Percentiles rank a stretch among this genome's conserved stretches.
These are phyloP conservation scores for Chaetomiaceae sp. DNA, from an alignment of 2,329 filamentous ascomycete genomes.

Conservation along the genomic window DNA sequence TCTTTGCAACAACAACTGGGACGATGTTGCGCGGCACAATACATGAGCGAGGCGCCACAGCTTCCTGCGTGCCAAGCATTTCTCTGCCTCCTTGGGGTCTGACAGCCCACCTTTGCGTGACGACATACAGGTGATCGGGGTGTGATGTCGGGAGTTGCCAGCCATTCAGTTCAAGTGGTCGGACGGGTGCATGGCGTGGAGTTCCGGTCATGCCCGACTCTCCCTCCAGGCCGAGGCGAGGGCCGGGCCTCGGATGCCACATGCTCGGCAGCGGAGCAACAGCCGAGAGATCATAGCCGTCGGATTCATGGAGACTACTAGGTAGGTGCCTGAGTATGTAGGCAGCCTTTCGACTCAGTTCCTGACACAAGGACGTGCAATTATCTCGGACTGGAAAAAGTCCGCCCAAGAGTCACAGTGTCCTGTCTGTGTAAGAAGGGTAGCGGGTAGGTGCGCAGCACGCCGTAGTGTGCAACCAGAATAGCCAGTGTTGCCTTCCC, in stretches of 20 bases:
- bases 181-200: constrained; percentile 5
- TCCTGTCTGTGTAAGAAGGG: too few relatives aligned
- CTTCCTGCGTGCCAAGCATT: constrained; percentile 7
- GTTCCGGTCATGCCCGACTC: constrained; percentile 20
- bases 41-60: constrained; percentile 13
- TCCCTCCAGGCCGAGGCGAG: constrained; percentile 14
- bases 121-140: constrained; percentile 8
- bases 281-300: too few relatives aligned
- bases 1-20: constrained; percentile 10
- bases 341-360: too few relatives aligned
- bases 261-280: constrained; percentile 6
- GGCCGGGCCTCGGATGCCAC: constrained; percentile 20
- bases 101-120: constrained; percentile 8
- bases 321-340: too few relatives aligned
- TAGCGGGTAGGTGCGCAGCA: too few relatives aligned
- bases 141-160: not conserved
- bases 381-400: too few relatives aligned
- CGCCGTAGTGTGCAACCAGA: too few relatives aligned
- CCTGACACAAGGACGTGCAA: too few relatives aligned
- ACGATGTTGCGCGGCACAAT: constrained; percentile 17
- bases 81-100: not conserved
- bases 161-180: not conserved
- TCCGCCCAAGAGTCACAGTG: too few relatives aligned
- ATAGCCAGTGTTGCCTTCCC: not conserved
- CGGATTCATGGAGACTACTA: too few relatives aligned